phyloP scores from a whole-genome alignment of 169 alveolate species.

The Plasmodium gaboni region DNA sequence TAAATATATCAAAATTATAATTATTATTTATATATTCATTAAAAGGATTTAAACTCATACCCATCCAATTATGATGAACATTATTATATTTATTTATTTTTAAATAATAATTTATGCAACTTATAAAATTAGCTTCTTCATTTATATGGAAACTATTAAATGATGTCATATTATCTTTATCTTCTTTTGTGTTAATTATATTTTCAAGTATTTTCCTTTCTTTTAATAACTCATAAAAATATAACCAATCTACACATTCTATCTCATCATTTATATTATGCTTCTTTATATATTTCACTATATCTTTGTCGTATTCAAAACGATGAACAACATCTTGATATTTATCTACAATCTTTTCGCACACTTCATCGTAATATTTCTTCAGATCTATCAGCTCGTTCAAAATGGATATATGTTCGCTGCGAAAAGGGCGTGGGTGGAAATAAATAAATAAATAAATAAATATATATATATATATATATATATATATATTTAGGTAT shows the following conservation, averaged over 20 bases:
- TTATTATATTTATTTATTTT: constrained; percentile 28
- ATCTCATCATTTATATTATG: constrained; percentile 70
- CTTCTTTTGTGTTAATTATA: constrained; percentile 6
- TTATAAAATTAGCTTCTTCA: constrained; percentile 73
- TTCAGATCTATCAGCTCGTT: constrained; percentile 28
- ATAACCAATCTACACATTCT: constrained; percentile 75
- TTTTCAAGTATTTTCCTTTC: constrained; percentile 70
- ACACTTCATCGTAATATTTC: constrained; percentile 60
- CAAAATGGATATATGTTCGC: constrained; percentile 19
- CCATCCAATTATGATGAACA: constrained; percentile 74
- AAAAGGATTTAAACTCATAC: constrained; percentile 76
- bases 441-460: not conserved
- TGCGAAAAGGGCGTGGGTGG: not conserved
- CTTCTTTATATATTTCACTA: constrained; percentile 38
- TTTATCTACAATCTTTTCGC: constrained; percentile 71
- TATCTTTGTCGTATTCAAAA: constrained; percentile 73
- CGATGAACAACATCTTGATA: constrained; percentile 60
- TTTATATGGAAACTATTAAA: constrained; percentile 66
- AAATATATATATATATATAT: not conserved
- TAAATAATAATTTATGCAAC: constrained; percentile 62
- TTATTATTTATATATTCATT: constrained; percentile 30
- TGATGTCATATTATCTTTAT: not conserved
- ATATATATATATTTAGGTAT: not conserved
- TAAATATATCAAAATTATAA: not conserved
- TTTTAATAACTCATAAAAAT: constrained; percentile 73